Conservation (phyloP, 2,329 filamentous ascomycete genomes). For the Dactylellina sp. region DNA sequence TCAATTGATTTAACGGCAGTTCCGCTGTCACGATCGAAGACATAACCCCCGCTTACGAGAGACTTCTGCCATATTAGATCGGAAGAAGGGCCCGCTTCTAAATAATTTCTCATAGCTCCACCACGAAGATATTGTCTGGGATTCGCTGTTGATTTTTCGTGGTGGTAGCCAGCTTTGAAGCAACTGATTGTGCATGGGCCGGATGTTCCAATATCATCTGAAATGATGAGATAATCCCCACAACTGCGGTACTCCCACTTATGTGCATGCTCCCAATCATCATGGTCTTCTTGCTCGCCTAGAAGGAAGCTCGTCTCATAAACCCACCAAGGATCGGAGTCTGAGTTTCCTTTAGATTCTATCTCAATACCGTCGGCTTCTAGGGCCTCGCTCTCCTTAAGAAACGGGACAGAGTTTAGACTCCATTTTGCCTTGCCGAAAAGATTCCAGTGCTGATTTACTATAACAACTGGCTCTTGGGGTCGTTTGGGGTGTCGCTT, state of each 20-base stretch:
- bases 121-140: slow-evolving; percentile 36
- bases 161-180: slow-evolving; percentile 53
- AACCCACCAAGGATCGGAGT: slow-evolving; percentile 42
- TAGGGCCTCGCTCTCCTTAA: slow-evolving; percentile 11
- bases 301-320: slow-evolving; percentile 24
- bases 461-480: slow-evolving; percentile 15
- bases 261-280: slow-evolving; percentile 29
- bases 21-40: slow-evolving; percentile 6
- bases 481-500: slow-evolving; percentile 9
- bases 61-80: slow-evolving; percentile 57
- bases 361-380: slow-evolving; percentile 6
- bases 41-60: slow-evolving; percentile 9
- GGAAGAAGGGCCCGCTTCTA: slow-evolving; percentile 33
- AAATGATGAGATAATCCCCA: slow-evolving; percentile 58
- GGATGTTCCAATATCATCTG: slow-evolving; percentile 57
- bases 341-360: neutral
- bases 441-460: slow-evolving; percentile 49
- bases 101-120: slow-evolving; percentile 27
- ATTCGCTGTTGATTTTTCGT: slow-evolving; percentile 24
- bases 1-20: slow-evolving; percentile 34
- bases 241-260: slow-evolving; percentile 60
- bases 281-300: neutral
- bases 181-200: slow-evolving; percentile 58
- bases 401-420: slow-evolving; percentile 29
- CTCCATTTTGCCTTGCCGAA: slow-evolving; percentile 46